Evolutionary conservation across 2,329 filamentous ascomycete species (phyloP).

Genomic region (Trichophaea hybrida): DNA sequence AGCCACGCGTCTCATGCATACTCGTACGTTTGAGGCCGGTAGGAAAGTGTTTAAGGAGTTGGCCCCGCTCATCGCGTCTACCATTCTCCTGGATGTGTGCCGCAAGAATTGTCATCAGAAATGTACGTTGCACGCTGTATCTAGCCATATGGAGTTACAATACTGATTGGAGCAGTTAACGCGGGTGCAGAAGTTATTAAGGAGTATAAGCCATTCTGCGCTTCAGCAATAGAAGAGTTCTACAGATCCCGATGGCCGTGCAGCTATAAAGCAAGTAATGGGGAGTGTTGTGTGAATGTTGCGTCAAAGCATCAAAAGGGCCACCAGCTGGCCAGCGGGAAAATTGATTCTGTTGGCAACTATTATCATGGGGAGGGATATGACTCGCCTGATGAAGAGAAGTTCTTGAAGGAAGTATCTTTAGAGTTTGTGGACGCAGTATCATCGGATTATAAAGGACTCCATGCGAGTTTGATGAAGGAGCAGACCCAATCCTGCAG

Average conservation of each 20-base stretch:
- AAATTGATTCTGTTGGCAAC: background rate
- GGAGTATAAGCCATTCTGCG: constrained; percentile 33
- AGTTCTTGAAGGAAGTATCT: too few relatives aligned
- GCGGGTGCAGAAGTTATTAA: constrained; percentile 29
- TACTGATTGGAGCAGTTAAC: background rate
- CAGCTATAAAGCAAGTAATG: constrained; percentile 29
- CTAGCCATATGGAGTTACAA: background rate
- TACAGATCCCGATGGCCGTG: constrained; percentile 37
- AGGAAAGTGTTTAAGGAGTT: constrained; percentile 34
- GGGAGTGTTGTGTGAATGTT: constrained; percentile 32
- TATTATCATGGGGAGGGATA: too few relatives aligned
- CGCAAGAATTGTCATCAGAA: background rate
- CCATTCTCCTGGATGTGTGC: constrained; percentile 36
- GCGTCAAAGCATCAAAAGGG: constrained; percentile 32
- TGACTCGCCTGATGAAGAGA: too few relatives aligned
- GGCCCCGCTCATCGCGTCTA: constrained; percentile 39
- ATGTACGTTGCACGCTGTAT: background rate
- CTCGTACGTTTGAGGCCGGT: constrained; percentile 20
- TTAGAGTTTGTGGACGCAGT: too few relatives aligned
- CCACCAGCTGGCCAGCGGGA: constrained; percentile 35
- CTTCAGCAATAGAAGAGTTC: constrained; percentile 35
- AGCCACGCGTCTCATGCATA: constrained; percentile 25
- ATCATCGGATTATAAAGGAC: too few relatives aligned
- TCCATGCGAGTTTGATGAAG: too few relatives aligned
- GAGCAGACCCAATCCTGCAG: too few relatives aligned